These are phyloP conservation scores for Deuterostichococcus epilithicus DNA, from an alignment of 139 green algal genomes.

Conservation along the genomic window DNA sequence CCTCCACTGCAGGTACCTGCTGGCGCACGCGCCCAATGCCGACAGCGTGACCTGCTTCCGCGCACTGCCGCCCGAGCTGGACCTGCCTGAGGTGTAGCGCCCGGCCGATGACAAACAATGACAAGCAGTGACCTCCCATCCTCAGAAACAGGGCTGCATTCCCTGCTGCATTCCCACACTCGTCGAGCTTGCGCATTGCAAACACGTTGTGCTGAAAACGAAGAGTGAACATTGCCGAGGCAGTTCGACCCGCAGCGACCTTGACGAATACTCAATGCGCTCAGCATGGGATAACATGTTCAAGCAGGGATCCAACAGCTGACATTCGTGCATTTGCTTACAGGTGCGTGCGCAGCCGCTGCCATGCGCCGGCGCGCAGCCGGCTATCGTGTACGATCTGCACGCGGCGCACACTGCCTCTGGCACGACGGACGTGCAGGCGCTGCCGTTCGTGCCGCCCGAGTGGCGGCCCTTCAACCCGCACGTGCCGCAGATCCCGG, in stretches of 20 bases:
- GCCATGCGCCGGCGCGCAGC: conserved; percentile 9
- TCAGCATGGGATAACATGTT: too few species aligned
- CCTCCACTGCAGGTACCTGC: conserved; percentile 16
- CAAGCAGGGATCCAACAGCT: too few species aligned
- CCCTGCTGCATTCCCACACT: too few species aligned
- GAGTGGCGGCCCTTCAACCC: conserved; percentile 21
- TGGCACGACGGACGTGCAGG: neutral
- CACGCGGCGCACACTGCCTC: conserved; percentile 6
- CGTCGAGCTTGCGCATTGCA: too few species aligned
- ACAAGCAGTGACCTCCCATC: too few species aligned
- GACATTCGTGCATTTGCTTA: neutral
- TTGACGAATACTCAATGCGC: too few species aligned
- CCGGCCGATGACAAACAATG: neutral
- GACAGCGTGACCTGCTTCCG: conserved; percentile 3
- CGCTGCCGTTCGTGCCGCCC: conserved; percentile 20
- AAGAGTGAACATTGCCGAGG: too few species aligned
- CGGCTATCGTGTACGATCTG: conserved; percentile 21
- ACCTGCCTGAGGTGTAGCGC: neutral
- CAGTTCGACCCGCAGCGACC: too few species aligned
- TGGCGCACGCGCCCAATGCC: conserved; percentile 4
- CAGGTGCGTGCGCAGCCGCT: conserved; percentile 1
- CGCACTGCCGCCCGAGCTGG: conserved; percentile 8
- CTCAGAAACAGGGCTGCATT: too few species aligned
- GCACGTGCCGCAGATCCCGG: conserved; percentile 20
- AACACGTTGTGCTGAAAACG: too few species aligned